Evolutionary conservation across 257 asterid genomes (phyloP).

Genomic region (Penstemon newberryi): DNA sequence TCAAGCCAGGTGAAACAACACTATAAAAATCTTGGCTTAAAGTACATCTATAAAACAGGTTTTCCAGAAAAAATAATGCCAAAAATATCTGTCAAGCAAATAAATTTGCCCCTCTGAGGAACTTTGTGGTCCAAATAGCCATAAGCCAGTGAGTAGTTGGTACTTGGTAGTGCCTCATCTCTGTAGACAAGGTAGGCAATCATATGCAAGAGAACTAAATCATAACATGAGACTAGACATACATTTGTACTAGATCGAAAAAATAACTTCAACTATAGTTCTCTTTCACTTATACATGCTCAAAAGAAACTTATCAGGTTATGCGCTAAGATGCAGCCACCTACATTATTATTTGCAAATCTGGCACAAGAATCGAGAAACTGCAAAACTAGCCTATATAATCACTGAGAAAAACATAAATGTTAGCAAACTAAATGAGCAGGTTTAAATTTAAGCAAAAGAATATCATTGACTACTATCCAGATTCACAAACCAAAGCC

Average conservation of each 20-base stretch:
- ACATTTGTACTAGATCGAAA: background rate
- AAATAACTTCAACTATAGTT: constrained; percentile 17
- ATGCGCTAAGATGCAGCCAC: constrained; percentile 18
- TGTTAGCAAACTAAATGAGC: constrained; percentile 12
- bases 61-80: no score
- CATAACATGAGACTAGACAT: background rate
- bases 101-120: background rate
- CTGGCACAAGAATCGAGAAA: constrained; percentile 18
- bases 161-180: constrained; percentile 1
- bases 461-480: constrained; percentile 13
- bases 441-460: constrained; percentile 22
- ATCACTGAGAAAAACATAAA: constrained; percentile 15
- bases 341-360: constrained; percentile 17
- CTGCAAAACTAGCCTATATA: constrained; percentile 12
- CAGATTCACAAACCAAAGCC: constrained; percentile 19
- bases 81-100: no score
- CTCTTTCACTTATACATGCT: constrained; percentile 5
- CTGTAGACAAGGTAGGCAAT: constrained; percentile 7
- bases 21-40: no score
- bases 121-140: constrained; percentile 15
- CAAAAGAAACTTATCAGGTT: constrained; percentile 1
- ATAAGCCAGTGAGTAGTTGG: constrained; percentile 15
- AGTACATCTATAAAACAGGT: no score
- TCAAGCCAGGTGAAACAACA: background rate
- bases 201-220: constrained; percentile 21